A percentile compares a stretch with the other conserved stretches of the same genome.
phyloP scores from a whole-genome alignment of 1,284 basidiomycete species.

The Porodaedalea pini region DNA sequence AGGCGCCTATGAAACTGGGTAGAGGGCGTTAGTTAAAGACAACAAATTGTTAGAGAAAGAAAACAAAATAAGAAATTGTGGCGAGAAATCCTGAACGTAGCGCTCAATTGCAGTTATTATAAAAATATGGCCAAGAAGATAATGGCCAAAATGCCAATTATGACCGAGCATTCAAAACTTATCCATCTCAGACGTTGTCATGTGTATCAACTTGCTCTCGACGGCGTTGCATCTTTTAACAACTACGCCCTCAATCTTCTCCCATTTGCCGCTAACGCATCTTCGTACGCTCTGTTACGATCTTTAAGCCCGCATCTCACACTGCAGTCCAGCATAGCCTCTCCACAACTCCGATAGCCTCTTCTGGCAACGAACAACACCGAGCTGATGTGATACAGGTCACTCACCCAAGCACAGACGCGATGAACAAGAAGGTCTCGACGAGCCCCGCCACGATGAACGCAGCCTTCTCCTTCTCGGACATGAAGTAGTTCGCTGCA shows the following conservation, averaged over 20 bases:
- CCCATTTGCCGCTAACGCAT: no score
- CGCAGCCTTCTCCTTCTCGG: slow-evolving; percentile 35
- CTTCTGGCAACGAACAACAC: not conserved
- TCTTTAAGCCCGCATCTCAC: not conserved
- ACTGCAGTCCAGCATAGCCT: not conserved
- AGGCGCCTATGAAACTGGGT: slow-evolving; percentile 52
- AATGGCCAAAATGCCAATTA: no score
- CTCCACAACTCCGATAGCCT: not conserved
- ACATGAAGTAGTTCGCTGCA: slow-evolving; percentile 36
- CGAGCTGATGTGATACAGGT: not conserved
- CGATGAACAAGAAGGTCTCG: slow-evolving; percentile 48
- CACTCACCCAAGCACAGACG: slow-evolving; percentile 54
- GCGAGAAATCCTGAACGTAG: not conserved
- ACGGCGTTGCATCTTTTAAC: no score
- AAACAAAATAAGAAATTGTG: not conserved
- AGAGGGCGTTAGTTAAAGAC: not conserved
- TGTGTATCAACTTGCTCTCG: no score
- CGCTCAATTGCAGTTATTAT: no score
- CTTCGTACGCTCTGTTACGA: not conserved
- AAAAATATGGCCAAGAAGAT: no score
- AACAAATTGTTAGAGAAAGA: not conserved
- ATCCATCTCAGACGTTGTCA: no score
- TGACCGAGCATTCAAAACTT: no score
- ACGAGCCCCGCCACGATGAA: slow-evolving; percentile 49
- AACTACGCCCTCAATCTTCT: no score